phyloP scores from a whole-genome alignment of 108 stramenopile species.

The Skeletonema marinoi region DNA sequence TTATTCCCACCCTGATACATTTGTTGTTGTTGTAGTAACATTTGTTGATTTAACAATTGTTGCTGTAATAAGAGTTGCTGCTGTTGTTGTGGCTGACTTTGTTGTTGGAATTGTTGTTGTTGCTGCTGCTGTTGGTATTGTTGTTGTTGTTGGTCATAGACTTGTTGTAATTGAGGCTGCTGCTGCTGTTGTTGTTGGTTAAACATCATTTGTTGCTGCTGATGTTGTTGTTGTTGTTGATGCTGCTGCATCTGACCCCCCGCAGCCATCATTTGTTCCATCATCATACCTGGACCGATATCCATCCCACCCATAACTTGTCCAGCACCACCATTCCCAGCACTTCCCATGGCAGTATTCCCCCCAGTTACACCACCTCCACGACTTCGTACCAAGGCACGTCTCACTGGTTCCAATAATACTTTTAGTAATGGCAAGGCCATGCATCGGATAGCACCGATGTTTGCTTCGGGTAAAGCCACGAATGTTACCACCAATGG shows the following conservation, averaged over 20 bases:
- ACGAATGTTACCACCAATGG: slow-evolving; percentile 52
- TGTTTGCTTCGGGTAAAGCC: slow-evolving; percentile 33
- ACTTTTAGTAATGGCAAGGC: slow-evolving; percentile 32
- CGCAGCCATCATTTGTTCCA: slow-evolving; percentile 1
- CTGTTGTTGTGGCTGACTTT: not conserved
- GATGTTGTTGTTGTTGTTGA: slow-evolving; percentile 10
- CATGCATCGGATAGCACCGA: slow-evolving; percentile 27
- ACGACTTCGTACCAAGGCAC: slow-evolving; percentile 32
- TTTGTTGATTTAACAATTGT: no score
- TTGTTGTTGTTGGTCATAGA: slow-evolving; percentile 13
- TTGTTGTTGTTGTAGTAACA: slow-evolving; percentile 12
- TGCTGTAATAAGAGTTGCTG: no score
- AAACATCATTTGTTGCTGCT: slow-evolving; percentile 14
- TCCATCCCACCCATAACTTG: not conserved
- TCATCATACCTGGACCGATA: not conserved
- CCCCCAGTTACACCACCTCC: not conserved
- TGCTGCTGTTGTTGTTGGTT: not conserved
- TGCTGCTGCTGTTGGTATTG: slow-evolving; percentile 20
- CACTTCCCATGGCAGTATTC: slow-evolving; percentile 5
- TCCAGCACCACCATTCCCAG: not conserved
- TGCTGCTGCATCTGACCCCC: slow-evolving; percentile 1
- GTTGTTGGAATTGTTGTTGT: not conserved
- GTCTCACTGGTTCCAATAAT: slow-evolving; percentile 39
- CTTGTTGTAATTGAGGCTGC: slow-evolving; percentile 3
- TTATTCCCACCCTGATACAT: slow-evolving; percentile 9